Evolutionary conservation across 768 basidiomycete genomes (phyloP).

Genomic region (Leucogyrophana mollusca): DNA sequence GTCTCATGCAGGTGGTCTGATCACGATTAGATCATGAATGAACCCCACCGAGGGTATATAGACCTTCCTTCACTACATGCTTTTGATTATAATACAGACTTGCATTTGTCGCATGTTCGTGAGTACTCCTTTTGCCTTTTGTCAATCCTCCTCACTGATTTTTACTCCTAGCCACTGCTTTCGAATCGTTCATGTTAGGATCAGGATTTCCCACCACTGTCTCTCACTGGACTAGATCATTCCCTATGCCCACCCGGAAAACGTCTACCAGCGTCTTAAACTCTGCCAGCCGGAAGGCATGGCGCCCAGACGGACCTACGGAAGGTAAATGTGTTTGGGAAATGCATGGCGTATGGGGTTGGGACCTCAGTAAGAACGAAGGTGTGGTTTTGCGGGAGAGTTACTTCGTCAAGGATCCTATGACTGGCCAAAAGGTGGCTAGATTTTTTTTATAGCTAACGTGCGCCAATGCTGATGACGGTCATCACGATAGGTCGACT

Average conservation of each 20-base stretch:
- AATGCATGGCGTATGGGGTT: conserved; percentile 92
- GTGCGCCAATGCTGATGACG: too few species aligned
- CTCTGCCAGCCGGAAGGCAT: conserved; percentile 54
- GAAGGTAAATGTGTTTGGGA: conserved; percentile 80
- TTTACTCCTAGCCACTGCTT: conserved; percentile 61
- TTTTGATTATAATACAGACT: conserved; percentile 94
- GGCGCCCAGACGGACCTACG: conserved; percentile 76
- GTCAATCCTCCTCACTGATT: background rate
- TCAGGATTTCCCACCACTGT: conserved; percentile 81
- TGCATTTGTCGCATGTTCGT: conserved; percentile 82
- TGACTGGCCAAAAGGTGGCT: conserved; percentile 57
- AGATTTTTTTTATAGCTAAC: background rate
- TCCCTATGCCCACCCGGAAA: conserved; percentile 80
- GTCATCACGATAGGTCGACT: conserved; percentile 81
- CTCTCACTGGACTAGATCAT: conserved; percentile 80
- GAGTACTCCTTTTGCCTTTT: conserved; percentile 30
- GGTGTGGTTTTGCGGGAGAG: conserved; percentile 79
- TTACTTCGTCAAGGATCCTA: conserved; percentile 78
- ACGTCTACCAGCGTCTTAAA: conserved; percentile 64
- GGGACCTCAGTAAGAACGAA: conserved; percentile 62
- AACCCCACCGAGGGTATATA: conserved; percentile 93
- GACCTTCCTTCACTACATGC: conserved; percentile 75
- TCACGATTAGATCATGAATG: conserved; percentile 76
- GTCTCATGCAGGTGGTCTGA: background rate
- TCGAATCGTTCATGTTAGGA: conserved; percentile 91